Conservation (phyloP, 2,329 filamentous ascomycete species). For the Emmonsia crescens region DNA sequence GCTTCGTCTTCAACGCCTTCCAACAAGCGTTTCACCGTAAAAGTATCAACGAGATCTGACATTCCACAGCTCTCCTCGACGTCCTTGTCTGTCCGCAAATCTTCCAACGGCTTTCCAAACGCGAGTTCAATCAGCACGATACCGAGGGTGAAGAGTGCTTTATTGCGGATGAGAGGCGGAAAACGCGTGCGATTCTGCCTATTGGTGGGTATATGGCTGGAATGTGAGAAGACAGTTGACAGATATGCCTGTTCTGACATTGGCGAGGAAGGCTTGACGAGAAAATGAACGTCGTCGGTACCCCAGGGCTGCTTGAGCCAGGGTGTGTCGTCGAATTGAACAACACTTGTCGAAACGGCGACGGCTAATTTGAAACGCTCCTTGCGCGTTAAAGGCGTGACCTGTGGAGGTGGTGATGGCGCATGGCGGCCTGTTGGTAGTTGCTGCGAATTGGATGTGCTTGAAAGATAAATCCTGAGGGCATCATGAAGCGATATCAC, state of each 20-base stretch:
- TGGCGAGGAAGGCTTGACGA: background rate
- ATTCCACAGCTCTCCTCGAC: conserved; percentile 6
- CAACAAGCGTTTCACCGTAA: conserved; percentile 3
- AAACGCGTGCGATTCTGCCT: background rate
- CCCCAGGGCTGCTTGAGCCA: conserved; percentile 13
- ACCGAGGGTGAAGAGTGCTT: conserved; percentile 10
- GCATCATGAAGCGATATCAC: background rate
- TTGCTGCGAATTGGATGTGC: background rate
- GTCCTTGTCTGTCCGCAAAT: conserved; percentile 9
- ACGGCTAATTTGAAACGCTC: conserved; percentile 13
- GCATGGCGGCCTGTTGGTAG: background rate
- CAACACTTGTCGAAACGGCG: conserved; percentile 13
- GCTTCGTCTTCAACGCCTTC: conserved; percentile 2
- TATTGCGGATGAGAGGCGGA: conserved; percentile 7
- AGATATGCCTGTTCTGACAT: background rate
- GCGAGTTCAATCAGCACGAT: conserved; percentile 14
- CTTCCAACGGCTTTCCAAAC: conserved; percentile 9
- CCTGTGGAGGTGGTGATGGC: background rate
- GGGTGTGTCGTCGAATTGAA: conserved; percentile 13
- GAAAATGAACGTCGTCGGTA: conserved; percentile 11
- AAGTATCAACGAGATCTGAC: conserved; percentile 5
- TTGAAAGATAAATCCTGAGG: background rate
- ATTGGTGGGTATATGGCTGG: background rate
- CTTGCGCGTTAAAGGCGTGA: conserved; percentile 2
- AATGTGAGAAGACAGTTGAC: background rate